These are phyloP conservation scores for Coniferiporia sulphurascens DNA, from an alignment of 1,284 basidiomycete genomes.

Conservation along the genomic window DNA sequence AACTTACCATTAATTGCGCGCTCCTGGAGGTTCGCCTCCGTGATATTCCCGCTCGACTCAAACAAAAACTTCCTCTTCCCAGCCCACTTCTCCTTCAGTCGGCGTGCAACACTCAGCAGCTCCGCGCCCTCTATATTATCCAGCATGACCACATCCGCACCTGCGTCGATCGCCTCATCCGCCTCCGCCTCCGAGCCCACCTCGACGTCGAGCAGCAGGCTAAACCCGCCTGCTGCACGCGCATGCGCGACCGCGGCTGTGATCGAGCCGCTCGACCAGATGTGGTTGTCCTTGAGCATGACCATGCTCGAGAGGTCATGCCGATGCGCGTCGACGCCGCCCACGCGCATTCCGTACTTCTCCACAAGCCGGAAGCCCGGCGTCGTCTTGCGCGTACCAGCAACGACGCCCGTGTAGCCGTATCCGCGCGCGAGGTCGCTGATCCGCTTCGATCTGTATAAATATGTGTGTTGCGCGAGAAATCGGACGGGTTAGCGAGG, in stretches of 20 bases:
- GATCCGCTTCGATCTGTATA: slow-evolving; percentile 69
- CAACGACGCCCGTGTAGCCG: slow-evolving; percentile 87
- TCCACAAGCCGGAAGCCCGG: slow-evolving; percentile 98
- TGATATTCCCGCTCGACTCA: slow-evolving; percentile 92
- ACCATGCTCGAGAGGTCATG: slow-evolving; percentile 98
- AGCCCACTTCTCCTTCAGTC: slow-evolving; percentile 71
- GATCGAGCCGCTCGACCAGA: slow-evolving; percentile 92
- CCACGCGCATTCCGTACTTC: slow-evolving; percentile 98
- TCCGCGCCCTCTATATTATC: slow-evolving; percentile 87
- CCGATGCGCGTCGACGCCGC: slow-evolving; percentile 95
- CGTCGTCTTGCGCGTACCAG: slow-evolving; percentile 96
- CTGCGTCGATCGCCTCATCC: slow-evolving; percentile 92
- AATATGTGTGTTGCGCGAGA: background rate
- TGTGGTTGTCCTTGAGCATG: slow-evolving; percentile 99
- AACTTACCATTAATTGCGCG: slow-evolving; percentile 68
- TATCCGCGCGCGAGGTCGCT: slow-evolving; percentile 74
- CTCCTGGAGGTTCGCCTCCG: slow-evolving; percentile 74
- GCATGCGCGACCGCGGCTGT: slow-evolving; percentile 83
- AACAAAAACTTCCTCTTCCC: slow-evolving; percentile 81
- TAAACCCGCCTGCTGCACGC: slow-evolving; percentile 89
- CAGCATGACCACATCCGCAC: slow-evolving; percentile 97
- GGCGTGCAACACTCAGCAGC: slow-evolving; percentile 62
- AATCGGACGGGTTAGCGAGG: too few relatives aligned
- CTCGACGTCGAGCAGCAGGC: slow-evolving; percentile 91
- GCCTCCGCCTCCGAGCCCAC: slow-evolving; percentile 87